phyloP scores from a whole-genome alignment of 345 rosid genomes.

The Euclidium syriacum region DNA sequence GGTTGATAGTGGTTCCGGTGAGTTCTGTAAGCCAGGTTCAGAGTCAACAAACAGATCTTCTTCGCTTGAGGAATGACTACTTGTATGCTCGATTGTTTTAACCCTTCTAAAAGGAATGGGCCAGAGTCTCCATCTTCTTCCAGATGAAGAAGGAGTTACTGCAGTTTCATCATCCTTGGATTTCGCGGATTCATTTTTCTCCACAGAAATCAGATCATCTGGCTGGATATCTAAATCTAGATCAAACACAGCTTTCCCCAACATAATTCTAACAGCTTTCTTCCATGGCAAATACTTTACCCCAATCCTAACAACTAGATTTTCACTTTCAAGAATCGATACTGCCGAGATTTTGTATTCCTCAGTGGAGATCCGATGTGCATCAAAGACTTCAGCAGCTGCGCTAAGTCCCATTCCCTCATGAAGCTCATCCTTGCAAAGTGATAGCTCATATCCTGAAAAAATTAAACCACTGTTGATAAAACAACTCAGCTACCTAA shows the following conservation, averaged over 20 bases:
- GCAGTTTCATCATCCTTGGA: conserved; percentile 38
- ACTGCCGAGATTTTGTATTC: conserved; percentile 52
- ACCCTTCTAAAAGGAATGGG: conserved; percentile 76
- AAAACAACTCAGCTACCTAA: conserved; percentile 15
- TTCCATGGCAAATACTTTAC: conserved; percentile 68
- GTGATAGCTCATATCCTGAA: conserved; percentile 80
- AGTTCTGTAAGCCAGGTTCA: conserved; percentile 48
- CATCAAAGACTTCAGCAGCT: conserved; percentile 68
- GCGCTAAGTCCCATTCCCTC: conserved; percentile 72
- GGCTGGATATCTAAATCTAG: conserved; percentile 58
- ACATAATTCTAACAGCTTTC: conserved; percentile 75
- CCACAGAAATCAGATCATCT: conserved; percentile 59
- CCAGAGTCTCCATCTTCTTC: conserved; percentile 87
- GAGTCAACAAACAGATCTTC: conserved; percentile 72
- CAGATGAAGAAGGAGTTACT: conserved; percentile 42
- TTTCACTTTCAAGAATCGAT: conserved; percentile 58
- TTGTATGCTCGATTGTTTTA: conserved; percentile 61
- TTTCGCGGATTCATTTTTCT: conserved; percentile 38
- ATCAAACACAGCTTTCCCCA: conserved; percentile 69
- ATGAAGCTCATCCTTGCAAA: conserved; percentile 69
- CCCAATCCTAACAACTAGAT: conserved; percentile 52
- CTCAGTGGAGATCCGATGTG: conserved; percentile 55
- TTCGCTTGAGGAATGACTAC: conserved; percentile 59
- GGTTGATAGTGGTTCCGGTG: conserved; percentile 25
- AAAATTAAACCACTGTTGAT: conserved; percentile 9